phyloP scores from a whole-genome alignment of 2,329 filamentous ascomycete genomes.

The Pseudogymnoascus sp. region DNA sequence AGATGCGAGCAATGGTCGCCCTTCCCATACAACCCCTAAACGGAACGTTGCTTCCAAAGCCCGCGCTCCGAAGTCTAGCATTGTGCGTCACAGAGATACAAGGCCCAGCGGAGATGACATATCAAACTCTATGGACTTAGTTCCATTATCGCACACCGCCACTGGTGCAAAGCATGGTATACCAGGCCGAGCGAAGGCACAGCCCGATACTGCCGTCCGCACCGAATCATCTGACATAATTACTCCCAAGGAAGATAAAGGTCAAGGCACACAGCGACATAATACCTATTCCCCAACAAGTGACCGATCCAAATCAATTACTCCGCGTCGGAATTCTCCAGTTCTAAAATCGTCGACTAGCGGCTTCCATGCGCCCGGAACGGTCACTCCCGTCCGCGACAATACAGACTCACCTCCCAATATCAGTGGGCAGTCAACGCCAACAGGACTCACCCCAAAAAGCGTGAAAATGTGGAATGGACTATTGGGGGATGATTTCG shows the following conservation, averaged over 20 bases:
- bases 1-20: not conserved
- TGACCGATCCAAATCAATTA: not conserved
- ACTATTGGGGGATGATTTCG: conserved; percentile 16
- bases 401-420: not conserved
- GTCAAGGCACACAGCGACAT: not conserved
- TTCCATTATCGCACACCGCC: not conserved
- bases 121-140: not conserved
- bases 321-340: not conserved
- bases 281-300: not conserved
- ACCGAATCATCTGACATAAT: not conserved
- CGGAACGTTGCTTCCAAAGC: not conserved
- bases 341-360: not conserved
- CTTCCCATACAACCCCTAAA: not conserved
- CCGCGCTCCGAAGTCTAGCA: not conserved
- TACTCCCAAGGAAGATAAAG: not conserved
- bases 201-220: not conserved
- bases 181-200: not conserved
- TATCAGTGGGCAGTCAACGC: conserved; percentile 5
- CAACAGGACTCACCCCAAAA: conserved; percentile 13
- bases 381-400: not conserved
- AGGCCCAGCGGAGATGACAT: not conserved
- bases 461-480: conserved; percentile 24
- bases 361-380: not conserved
- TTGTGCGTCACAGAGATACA: not conserved
- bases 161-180: not conserved